These are phyloP conservation scores for Iris pallida DNA, from an alignment of 116 monocot species.

Conservation along the genomic window DNA sequence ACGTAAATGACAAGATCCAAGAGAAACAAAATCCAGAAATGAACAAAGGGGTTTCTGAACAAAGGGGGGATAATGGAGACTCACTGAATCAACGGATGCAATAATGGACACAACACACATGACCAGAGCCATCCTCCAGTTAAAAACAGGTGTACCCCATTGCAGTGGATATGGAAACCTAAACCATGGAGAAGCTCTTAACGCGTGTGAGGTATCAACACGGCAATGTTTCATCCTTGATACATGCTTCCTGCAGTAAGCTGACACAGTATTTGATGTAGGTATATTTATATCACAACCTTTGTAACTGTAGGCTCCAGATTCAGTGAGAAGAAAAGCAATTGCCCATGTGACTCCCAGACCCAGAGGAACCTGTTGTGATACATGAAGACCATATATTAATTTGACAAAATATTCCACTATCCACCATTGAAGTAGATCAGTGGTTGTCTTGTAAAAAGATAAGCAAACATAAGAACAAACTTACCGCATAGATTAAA, in stretches of 20 bases:
- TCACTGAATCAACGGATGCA: conserved; percentile 94
- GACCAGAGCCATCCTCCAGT: conserved; percentile 80
- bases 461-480: not conserved
- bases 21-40: no score
- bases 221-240: conserved; percentile 89
- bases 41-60: no score
- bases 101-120: conserved; percentile 85
- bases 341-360: conserved; percentile 84
- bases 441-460: not conserved
- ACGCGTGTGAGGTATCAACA: conserved; percentile 68
- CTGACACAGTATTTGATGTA: conserved; percentile 70
- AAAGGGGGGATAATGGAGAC: conserved; percentile 14
- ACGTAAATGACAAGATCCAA: no score
- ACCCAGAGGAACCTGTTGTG: conserved; percentile 73
- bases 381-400: not conserved
- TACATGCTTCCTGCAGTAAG: conserved; percentile 85
- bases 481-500: conserved; percentile 82
- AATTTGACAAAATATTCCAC: not conserved
- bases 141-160: conserved; percentile 93
- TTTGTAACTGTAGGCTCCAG: conserved; percentile 73
- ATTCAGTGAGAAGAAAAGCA: conserved; percentile 78
- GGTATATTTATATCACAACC: conserved; percentile 86
- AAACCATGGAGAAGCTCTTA: conserved; percentile 89
- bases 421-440: conserved; percentile 1
- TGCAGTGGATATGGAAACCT: conserved; percentile 94